Evolutionary conservation across 2,329 filamentous ascomycete species (phyloP).

Genomic region (Zymoseptoria crescenta): DNA sequence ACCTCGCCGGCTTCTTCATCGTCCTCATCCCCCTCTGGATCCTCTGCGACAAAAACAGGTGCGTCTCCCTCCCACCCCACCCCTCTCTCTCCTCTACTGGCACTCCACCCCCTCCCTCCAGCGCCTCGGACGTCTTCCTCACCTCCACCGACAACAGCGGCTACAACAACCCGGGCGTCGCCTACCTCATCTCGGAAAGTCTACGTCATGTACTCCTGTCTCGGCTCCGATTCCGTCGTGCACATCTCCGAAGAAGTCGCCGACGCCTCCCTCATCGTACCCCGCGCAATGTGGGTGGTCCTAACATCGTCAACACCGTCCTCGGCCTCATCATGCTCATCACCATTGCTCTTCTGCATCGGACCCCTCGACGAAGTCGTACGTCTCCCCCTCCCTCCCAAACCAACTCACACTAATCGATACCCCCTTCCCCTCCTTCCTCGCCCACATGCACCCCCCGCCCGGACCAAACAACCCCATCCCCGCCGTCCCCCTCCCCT

Average conservation of each 20-base stretch:
- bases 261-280: constrained; percentile 25
- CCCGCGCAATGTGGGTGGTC: constrained; percentile 25
- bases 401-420: not conserved
- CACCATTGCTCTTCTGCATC: constrained; percentile 26
- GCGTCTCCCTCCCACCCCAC: not conserved
- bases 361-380: constrained; percentile 23
- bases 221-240: constrained; percentile 24
- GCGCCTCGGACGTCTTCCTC: constrained; percentile 25
- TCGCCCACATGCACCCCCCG: constrained; percentile 22
- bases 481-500: constrained; percentile 30
- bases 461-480: constrained; percentile 29
- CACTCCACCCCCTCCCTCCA: not conserved
- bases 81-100: not conserved
- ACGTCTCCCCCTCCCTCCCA: constrained; percentile 1
- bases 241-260: constrained; percentile 31
- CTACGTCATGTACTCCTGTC: constrained; percentile 21
- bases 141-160: constrained; percentile 23
- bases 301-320: constrained; percentile 17
- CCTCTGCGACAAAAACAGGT: constrained; percentile 25
- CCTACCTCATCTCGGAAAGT: constrained; percentile 26
- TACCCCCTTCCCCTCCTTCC: constrained; percentile 25
- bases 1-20: constrained; percentile 27
- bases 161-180: constrained; percentile 24
- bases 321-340: constrained; percentile 20
- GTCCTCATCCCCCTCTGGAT: constrained; percentile 26